phyloP scores from a whole-genome alignment of 805 yeast species.

The Zygoascus ofunaensis region DNA sequence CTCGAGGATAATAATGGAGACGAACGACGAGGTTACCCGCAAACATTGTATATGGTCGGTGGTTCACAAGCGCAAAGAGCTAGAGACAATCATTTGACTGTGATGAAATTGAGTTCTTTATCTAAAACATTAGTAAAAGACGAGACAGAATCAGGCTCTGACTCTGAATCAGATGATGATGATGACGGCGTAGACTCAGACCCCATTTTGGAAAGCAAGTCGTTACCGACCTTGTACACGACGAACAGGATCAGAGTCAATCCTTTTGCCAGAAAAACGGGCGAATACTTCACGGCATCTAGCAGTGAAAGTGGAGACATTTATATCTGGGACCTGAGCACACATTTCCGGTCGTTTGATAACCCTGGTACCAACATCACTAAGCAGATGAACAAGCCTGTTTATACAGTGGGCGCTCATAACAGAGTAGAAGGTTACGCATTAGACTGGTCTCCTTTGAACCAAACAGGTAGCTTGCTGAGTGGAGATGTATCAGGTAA shows the following conservation, averaged over 20 bases:
- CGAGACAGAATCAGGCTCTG: constrained; percentile 59
- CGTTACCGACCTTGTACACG: constrained; percentile 67
- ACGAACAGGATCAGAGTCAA: constrained; percentile 83
- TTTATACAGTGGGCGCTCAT: constrained; percentile 72
- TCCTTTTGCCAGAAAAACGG: constrained; percentile 63
- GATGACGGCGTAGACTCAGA: constrained; percentile 65
- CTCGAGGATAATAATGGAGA: constrained; percentile 79
- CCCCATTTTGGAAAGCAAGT: constrained; percentile 81
- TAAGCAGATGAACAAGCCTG: constrained; percentile 66
- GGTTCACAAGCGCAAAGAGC: constrained; percentile 88
- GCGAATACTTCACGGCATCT: constrained; percentile 80
- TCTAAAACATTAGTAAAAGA: constrained; percentile 81
- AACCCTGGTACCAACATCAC: constrained; percentile 79
- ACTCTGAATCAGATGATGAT: constrained; percentile 62
- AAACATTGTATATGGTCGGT: constrained; percentile 72
- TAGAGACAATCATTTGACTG: constrained; percentile 80
- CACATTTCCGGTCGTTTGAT: constrained; percentile 76
- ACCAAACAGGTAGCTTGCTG: constrained; percentile 67
- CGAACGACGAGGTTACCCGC: constrained; percentile 87
- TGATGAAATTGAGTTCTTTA: constrained; percentile 74
- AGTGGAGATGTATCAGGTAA: constrained; percentile 88
- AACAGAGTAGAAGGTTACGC: constrained; percentile 98
- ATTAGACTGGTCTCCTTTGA: constrained; percentile 89
- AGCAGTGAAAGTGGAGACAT: constrained; percentile 89
- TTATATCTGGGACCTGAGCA: constrained; percentile 66